Evolutionary conservation across 192 early-diverging fungal species (phyloP), one percentile per base, ranked within the genome.

Genomic region (Coemansia sp.): DNA sequence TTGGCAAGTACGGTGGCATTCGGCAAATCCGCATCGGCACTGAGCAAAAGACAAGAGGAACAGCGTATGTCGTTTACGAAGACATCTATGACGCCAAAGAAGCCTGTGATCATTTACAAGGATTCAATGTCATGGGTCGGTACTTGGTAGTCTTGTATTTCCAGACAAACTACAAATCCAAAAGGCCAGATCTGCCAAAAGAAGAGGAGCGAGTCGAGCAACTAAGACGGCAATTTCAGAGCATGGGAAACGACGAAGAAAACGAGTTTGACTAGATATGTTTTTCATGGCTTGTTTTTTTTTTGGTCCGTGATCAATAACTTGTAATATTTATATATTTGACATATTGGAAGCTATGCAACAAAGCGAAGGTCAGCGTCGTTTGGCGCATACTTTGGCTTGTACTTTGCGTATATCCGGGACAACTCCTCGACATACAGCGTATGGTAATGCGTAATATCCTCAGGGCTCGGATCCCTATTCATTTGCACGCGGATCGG

Each of bases 31-130:
- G 96, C 46, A 82, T 79, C 72, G 96, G 97, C 2, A 93, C 86
- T 40, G 91, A 89, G 9, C 87, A 85, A 36, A 95, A 97, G 70
- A 98, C 97, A 7, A 88, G 89, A 59, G 97, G 97, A 52, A 96
- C 96, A 16, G 97, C 96, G 15, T 99, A 93, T 84, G 97, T 99
- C 22, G 92, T 98, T 2, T 98, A 97, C 70, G 97, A 99, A 72
- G 97, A 99, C 70, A 97, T 99, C 8, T 95, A 93, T 74, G 97
- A 99, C 69, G 95, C 96, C 34, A 99, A 99, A 80, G 91, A 92
- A 18, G 97, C 97, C 0, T 97, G 95, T 75, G 96, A 98, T 64
- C 96, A 98, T 76, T 75, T 99, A 18, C 91, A 91, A 54, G 97
- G 97, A 47, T 99, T 96, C 81, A 99, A 99, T 75, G 92, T 99